Evolutionary conservation across 176 grass and related monocot genomes (phyloP), one percentile per base, ranked within the genome.

Genomic region (Sorghum bicolor): DNA sequence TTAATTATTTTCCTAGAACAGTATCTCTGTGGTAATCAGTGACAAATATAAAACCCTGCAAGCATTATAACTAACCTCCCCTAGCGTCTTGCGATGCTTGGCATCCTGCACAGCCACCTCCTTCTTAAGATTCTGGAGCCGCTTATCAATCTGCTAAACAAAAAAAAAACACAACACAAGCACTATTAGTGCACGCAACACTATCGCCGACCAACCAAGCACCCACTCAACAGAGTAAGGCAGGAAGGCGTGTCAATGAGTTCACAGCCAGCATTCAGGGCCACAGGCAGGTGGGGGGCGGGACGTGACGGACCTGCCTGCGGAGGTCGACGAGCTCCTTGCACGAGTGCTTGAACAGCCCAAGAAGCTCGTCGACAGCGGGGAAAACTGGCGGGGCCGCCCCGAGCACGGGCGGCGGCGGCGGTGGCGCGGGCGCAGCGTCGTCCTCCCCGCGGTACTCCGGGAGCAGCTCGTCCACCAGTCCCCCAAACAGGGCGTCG

Each of bases 271-370:
- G 14, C 39, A 76, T 81, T 70, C 31, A 40, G 47, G n/a, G 6
- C 22, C 34, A 41, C 32, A 2, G 19, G 53, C 32, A 44, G 32
- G 44, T 20, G 2, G n/a, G 19, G 19, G 9, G 1, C 30, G 12
- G 65, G 28, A 28, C 16, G 16, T 14, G 37, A 62, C 78, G 16
- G 31, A 96, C 96, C 96, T 99, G 93, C 58, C 81, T 77, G 71
- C 93, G 91, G 78, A 99, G 93, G 84, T 96, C 93, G 25, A 99
- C 86, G 29, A 99, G 87, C 83, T 99, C 96, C 93, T 99, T 99
- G 89, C 96, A 99, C 2, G 97, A 99, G 69, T 96, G 92, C 87
- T 96, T 99, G 86, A 99, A 99, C 48, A 99, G 89, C 1, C 83
- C 88, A 3, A 94, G 86, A 12, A 99, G 83, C 86, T 99, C 97